Base-by-base conservation (phyloP, 805 yeast species). In the Yarrowia sp. region DNA sequence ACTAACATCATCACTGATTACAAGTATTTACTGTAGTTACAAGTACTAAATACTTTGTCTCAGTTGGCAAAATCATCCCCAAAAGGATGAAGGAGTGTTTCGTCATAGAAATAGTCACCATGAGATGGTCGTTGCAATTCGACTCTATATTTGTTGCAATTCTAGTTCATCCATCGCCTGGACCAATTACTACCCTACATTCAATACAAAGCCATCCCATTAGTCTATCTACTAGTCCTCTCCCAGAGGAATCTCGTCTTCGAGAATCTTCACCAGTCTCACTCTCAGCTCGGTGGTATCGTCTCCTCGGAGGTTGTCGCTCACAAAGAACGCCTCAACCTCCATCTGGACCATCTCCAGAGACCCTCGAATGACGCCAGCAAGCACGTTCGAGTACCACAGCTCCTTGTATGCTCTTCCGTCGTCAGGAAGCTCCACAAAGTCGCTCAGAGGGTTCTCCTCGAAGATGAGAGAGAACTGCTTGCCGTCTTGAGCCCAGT, bases 181-280 rank as follows among this genome's bases (percentile, higher is more conserved):
- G n/a, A n/a, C n/a, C n/a, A 26, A 26, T 19, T 19, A 19, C 32
- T 26, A 26, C 7, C 32, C 7, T 26, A 26, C 32, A 26, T 2
- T 26, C 7, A 19, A 26, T 26, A 26, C 32, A 26, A 26, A 26
- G 3, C 32, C 32, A 26, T 26, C 32, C 32, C 32, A 26, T 26
- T 26, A 26, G 32, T 26, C 32, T 26, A 26, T 26, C 32, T 26
- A 26, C 32, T 71, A 74, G 52, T 93, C 97, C 78, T 95, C 98
- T 32, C 98, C 99, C 7, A 97, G 96, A 14, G 99, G 99, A 55
- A 95, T 89, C 80, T 95, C 99, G 76, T 95, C 99, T 75, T 90
- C 92, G 73, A 94, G 80, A 2, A 92, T 84, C 73, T 84, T 88
- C 59, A 87, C 81, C 72, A 95, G 81, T 73, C 87, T 87, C 56